Conservation (phyloP, 2,329 filamentous ascomycete species). For the Teratosphaeria pseudoeucalypti region DNA sequence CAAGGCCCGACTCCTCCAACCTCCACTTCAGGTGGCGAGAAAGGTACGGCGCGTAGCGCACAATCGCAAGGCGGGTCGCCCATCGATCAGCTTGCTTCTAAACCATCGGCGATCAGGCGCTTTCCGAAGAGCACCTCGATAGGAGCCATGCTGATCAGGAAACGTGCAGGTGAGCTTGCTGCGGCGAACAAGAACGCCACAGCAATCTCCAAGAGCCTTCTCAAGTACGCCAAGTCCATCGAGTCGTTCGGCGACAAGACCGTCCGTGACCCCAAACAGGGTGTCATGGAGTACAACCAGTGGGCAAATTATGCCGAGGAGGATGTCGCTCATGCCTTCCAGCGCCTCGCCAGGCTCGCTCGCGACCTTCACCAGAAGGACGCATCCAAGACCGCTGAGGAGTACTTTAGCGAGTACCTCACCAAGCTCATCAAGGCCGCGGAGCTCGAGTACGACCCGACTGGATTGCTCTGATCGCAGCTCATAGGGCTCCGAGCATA, state of each 20-base stretch:
- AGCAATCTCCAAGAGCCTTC: not conserved
- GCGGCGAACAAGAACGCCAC: not conserved
- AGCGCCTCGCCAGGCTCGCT: conserved; percentile 23
- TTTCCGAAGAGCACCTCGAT: not conserved
- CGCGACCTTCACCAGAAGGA: conserved; percentile 21
- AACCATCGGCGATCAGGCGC: not conserved
- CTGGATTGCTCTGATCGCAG: conserved; percentile 6
- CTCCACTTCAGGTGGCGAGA: not conserved
- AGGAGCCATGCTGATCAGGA: not conserved
- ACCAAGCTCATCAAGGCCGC: conserved; percentile 15
- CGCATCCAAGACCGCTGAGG: conserved; percentile 11
- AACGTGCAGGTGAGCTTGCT: not conserved
- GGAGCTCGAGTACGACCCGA: conserved; percentile 16
- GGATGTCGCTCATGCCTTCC: conserved; percentile 17
- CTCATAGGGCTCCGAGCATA: not conserved
- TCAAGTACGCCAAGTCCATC: not conserved
- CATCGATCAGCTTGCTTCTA: not conserved
- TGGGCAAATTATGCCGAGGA: conserved; percentile 25
- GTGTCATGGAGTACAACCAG: conserved; percentile 16
- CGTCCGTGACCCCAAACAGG: not conserved
- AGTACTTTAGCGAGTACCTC: conserved; percentile 22
- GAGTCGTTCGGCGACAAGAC: not conserved
- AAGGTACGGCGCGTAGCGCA: not conserved
- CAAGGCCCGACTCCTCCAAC: not conserved
- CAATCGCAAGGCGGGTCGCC: not conserved